Conservation (phyloP, 768 basidiomycete genomes). For the Psilocybe tampanensis region DNA sequence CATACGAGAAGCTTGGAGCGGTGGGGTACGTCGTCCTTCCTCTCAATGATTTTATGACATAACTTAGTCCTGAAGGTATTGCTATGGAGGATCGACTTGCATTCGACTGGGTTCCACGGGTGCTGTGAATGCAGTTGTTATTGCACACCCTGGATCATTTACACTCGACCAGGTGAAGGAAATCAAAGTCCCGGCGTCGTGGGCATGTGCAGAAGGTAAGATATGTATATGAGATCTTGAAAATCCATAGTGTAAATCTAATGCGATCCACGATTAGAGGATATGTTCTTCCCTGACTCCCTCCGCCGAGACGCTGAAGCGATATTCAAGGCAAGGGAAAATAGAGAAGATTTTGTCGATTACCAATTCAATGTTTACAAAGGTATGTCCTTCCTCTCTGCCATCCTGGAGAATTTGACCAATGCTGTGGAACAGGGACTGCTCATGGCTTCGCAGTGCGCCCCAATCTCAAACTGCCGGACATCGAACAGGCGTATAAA, state of each 20-base stretch:
- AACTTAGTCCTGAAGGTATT: conserved; percentile 33
- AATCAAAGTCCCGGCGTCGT: conserved; percentile 40
- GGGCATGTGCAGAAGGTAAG: conserved; percentile 44
- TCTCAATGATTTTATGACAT: neutral
- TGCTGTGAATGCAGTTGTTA: conserved; percentile 37
- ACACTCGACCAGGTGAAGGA: conserved; percentile 34
- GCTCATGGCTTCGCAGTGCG: conserved; percentile 47
- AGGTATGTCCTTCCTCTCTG: too few relatives aligned
- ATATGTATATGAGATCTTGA: too few relatives aligned
- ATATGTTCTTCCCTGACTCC: conserved; percentile 34
- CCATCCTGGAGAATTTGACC: too few relatives aligned
- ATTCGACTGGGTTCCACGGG: conserved; percentile 38
- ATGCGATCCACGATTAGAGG: conserved; percentile 38
- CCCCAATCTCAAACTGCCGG: conserved; percentile 39
- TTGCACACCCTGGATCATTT: conserved; percentile 42
- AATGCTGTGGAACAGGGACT: conserved; percentile 36
- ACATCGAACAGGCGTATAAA: conserved; percentile 43
- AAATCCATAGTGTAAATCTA: too few relatives aligned
- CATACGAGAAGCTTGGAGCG: conserved; percentile 44
- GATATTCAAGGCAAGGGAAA: conserved; percentile 35
- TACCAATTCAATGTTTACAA: conserved; percentile 47
- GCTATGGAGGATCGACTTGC: conserved; percentile 41
- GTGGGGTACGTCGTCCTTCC: conserved; percentile 48
- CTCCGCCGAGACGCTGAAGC: conserved; percentile 36
- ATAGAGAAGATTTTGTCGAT: conserved; percentile 36